Evolutionary conservation across 805 yeast species (phyloP), one percentile per base, ranked within the genome.

Genomic region (Saitoella complicata): DNA sequence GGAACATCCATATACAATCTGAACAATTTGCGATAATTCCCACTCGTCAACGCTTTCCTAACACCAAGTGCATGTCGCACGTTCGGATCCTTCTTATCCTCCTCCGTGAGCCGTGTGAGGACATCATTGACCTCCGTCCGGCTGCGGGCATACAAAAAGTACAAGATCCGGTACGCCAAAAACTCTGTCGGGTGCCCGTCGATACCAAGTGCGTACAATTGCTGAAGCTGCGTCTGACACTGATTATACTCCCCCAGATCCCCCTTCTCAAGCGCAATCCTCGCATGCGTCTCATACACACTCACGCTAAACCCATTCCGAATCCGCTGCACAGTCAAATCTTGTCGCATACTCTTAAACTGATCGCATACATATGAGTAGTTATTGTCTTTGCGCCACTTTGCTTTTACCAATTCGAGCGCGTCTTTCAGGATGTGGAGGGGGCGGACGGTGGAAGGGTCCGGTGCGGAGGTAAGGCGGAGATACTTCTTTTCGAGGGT

Each of bases 191-290:
- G 65, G 9, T 65, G 58, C 7, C 67, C 63, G 3, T 58, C 51
- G 6, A 62, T 59, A 5, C 65, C 64, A 29, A 55, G 53, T 31
- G 66, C 71, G 56, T 80, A 87, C 29, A 87, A 64, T 39, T 71
- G 66, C 50, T 73, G 73, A 42, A 91, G 63, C 54, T 85, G 84
- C 10, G 93, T 75, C 60, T 82, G 94, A 58, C 97, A 91, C 59
- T 88, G 96, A 63, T 91, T 91, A 59, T 82, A 86, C 60, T 91
- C 97, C 7, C 96, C 96, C 50, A 88, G 63, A 60, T 88, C 98
- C 37, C 73, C 70, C 56, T 80, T 78, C 52, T 77, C 80, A 36
- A 88, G 70, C 0, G 96, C 94, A n/a, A 87, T 66, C 41, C 86
- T 73, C 4, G 91, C 91, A 60, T 88, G 94, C 2, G 77, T 71